phyloP scores from a whole-genome alignment of 2,329 filamentous ascomycete genomes.

The Monosporascus sp. region DNA sequence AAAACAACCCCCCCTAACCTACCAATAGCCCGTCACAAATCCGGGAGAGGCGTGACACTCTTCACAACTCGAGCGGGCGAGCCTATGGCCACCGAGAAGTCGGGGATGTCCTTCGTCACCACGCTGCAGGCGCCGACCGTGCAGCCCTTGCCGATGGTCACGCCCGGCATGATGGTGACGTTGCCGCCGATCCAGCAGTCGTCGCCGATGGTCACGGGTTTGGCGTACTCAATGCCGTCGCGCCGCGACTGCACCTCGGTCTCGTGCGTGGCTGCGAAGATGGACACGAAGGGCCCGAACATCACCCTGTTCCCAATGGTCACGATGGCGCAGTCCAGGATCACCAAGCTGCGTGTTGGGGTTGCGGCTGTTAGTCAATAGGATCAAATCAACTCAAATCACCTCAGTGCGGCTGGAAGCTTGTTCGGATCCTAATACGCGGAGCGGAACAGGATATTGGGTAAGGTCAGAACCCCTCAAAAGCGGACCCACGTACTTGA shows the following conservation, averaged over 20 bases:
- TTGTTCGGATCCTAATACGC: too few relatives aligned
- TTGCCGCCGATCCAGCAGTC: constrained; percentile 54
- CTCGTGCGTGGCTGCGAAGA: constrained; percentile 70
- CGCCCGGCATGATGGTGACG: constrained; percentile 45
- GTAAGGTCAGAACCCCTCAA: constrained; percentile 2
- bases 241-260: constrained; percentile 51
- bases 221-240: constrained; percentile 43
- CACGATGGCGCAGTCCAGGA: constrained; percentile 70
- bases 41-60: constrained; percentile 31
- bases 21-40: not conserved
- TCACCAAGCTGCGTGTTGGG: constrained; percentile 40
- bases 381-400: too few relatives aligned
- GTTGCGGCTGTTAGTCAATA: too few relatives aligned
- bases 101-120: constrained; percentile 45
- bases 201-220: constrained; percentile 42
- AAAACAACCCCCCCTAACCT: too few relatives aligned
- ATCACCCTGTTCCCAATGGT: constrained; percentile 65
- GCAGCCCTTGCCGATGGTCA: constrained; percentile 47
- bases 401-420: too few relatives aligned
- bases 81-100: constrained; percentile 44
- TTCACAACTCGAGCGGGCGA: constrained; percentile 45
- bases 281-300: constrained; percentile 66
- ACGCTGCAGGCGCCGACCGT: constrained; percentile 46
- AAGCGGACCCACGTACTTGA: constrained; percentile 36
- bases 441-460: too few relatives aligned